phyloP scores from a whole-genome alignment of 2,329 filamentous ascomycete genomes.

The Aspergillus sp. region DNA sequence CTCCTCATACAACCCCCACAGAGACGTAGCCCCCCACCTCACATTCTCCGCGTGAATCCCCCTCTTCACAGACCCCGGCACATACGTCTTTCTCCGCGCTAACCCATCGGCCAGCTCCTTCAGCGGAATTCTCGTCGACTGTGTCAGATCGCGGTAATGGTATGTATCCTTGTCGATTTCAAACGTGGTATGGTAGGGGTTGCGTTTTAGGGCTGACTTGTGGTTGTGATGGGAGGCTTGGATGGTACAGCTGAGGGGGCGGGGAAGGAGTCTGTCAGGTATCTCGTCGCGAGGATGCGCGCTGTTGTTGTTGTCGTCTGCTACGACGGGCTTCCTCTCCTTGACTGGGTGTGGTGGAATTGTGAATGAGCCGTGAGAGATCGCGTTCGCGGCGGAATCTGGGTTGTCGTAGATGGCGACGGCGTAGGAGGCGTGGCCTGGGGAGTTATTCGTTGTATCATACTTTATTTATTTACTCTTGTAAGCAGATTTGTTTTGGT shows the following conservation, averaged over 20 bases:
- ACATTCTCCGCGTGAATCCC: slow-evolving; percentile 13
- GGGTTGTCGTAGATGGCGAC: slow-evolving; percentile 30
- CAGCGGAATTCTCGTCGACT: slow-evolving; percentile 17
- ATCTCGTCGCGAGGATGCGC: too few species aligned
- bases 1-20: slow-evolving; percentile 18
- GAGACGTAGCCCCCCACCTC: slow-evolving; percentile 18
- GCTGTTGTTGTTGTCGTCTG: background rate
- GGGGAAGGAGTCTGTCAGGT: background rate
- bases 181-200: slow-evolving; percentile 26
- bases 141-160: slow-evolving; percentile 23
- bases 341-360: slow-evolving; percentile 11
- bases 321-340: background rate
- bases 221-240: slow-evolving; percentile 23
- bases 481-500: too few species aligned
- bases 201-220: slow-evolving; percentile 18
- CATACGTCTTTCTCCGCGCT: slow-evolving; percentile 15
- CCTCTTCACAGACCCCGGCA: slow-evolving; percentile 13
- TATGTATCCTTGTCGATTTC: slow-evolving; percentile 13
- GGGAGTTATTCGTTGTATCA: slow-evolving; percentile 19
- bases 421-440: slow-evolving; percentile 13
- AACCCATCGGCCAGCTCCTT: slow-evolving; percentile 26
- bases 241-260: slow-evolving; percentile 20
- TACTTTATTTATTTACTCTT: slow-evolving; percentile 16
- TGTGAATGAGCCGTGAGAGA: slow-evolving; percentile 25
- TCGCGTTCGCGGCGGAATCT: slow-evolving; percentile 26